Percentiles rank a stretch among this genome's conserved stretches.
phyloP scores from a whole-genome alignment of 305 asterid genomes.

The Ajuga reptans region DNA sequence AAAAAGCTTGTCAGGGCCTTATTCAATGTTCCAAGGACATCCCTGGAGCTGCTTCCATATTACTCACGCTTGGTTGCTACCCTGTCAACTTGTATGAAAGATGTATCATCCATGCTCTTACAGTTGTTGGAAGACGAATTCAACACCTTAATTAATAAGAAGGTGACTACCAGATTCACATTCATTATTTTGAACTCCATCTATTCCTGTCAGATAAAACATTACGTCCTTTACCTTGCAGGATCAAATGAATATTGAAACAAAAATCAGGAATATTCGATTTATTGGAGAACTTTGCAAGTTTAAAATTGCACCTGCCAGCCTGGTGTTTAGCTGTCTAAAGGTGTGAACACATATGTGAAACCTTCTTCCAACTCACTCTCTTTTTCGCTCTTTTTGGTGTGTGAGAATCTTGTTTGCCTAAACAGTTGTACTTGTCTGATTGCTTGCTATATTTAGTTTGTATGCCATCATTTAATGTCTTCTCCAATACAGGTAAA shows the following conservation, averaged over 20 bases:
- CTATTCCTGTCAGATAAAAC: slow-evolving; percentile 4
- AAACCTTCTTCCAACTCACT: background rate
- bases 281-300: slow-evolving; percentile 99
- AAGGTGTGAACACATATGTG: slow-evolving; percentile 44
- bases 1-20: slow-evolving; percentile 94
- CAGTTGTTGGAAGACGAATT: slow-evolving; percentile 96
- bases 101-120: slow-evolving; percentile 80
- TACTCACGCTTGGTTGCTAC: slow-evolving; percentile 98
- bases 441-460: slow-evolving; percentile 11
- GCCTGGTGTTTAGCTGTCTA: slow-evolving; percentile 80
- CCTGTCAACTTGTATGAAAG: slow-evolving; percentile 92
- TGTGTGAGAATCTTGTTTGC: slow-evolving; percentile 4
- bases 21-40: slow-evolving; percentile 97
- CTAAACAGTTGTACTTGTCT: background rate
- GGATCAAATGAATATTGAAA: slow-evolving; percentile 99
- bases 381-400: background rate
- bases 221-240: slow-evolving; percentile 35
- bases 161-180: slow-evolving; percentile 42
- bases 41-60: slow-evolving; percentile 92
- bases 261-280: slow-evolving; percentile 89
- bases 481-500: background rate
- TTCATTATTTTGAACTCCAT: background rate
- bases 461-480: slow-evolving; percentile 6
- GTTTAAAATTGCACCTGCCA: slow-evolving; percentile 82
- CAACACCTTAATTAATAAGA: slow-evolving; percentile 79